Evolutionary conservation across 2,329 filamentous ascomycete genomes (phyloP).

Genomic region (Aspergillus hiratsukae): DNA sequence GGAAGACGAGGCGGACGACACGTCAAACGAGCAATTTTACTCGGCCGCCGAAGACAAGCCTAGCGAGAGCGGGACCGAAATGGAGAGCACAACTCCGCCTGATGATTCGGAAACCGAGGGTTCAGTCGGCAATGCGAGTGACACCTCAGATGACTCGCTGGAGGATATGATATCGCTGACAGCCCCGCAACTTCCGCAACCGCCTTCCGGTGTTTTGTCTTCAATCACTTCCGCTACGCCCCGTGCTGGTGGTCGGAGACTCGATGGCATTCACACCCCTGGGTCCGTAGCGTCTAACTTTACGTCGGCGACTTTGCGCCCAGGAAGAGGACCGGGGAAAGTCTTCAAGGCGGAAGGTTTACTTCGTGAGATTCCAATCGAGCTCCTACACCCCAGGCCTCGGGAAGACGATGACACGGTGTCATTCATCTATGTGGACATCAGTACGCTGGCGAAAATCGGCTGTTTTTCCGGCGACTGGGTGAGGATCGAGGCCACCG

Average conservation of each 20-base stretch:
- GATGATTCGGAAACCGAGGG: conserved; percentile 59
- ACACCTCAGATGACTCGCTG: conserved; percentile 83
- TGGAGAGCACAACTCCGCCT: conserved; percentile 51
- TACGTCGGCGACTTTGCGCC: conserved; percentile 75
- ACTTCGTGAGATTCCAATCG: conserved; percentile 65
- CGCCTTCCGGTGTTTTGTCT: conserved; percentile 72
- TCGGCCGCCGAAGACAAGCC: conserved; percentile 79
- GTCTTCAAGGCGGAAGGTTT: conserved; percentile 81
- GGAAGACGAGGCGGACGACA: conserved; percentile 67
- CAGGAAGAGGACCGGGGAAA: conserved; percentile 59
- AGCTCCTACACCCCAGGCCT: conserved; percentile 81
- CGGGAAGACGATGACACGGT: conserved; percentile 78
- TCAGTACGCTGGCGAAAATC: conserved; percentile 77
- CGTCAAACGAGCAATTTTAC: conserved; percentile 84
- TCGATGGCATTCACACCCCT: conserved; percentile 73
- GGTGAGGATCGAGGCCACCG: conserved; percentile 76
- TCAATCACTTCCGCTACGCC: conserved; percentile 78
- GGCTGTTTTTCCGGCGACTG: conserved; percentile 98
- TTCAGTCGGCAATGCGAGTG: conserved; percentile 54
- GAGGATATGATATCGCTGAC: conserved; percentile 91
- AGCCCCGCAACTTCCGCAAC: conserved; percentile 71
- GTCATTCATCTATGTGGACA: conserved; percentile 84
- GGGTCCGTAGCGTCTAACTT: conserved; percentile 87
- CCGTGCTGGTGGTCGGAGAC: conserved; percentile 64
- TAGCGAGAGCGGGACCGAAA: conserved; percentile 42